Evolutionary conservation across 345 rosid species (phyloP).

Genomic region (Aquilaria yunnanensis): DNA sequence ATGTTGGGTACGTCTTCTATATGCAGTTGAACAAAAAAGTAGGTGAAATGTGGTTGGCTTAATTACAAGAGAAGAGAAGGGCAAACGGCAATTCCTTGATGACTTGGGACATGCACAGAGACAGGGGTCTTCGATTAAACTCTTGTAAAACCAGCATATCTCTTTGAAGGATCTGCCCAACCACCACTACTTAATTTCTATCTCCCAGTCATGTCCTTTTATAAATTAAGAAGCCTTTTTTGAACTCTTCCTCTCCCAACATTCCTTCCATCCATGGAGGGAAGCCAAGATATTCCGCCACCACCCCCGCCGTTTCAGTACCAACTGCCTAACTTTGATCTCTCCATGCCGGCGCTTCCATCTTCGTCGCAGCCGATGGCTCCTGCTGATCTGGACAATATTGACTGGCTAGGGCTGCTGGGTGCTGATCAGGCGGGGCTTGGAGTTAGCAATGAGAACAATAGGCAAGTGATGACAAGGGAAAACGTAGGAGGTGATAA

Average conservation of each 20-base stretch:
- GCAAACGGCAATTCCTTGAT: no score
- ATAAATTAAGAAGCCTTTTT: neutral
- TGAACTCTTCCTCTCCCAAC: constrained; percentile 1
- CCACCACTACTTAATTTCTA: constrained; percentile 15
- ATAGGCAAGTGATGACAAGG: constrained; percentile 4
- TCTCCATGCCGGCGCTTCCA: constrained; percentile 23
- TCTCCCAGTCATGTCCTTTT: neutral
- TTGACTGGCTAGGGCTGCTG: constrained; percentile 51
- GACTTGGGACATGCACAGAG: no score
- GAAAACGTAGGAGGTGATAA: constrained; percentile 19
- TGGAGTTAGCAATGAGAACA: constrained; percentile 10
- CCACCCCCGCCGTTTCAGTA: constrained; percentile 10
- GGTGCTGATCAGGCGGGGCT: constrained; percentile 21
- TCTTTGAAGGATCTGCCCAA: constrained; percentile 34
- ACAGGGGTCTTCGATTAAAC: neutral
- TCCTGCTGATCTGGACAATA: constrained; percentile 22
- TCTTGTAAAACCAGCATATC: neutral
- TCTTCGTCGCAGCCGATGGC: constrained; percentile 19
- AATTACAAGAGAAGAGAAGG: constrained; percentile 14
- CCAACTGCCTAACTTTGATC: constrained; percentile 16
- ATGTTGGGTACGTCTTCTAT: constrained; percentile 26
- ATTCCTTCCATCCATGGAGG: constrained; percentile 30
- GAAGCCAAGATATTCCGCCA: constrained; percentile 17
- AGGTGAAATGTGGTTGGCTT: constrained; percentile 62
- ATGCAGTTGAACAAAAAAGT: constrained; percentile 61